Percentiles rank a stretch among this genome's conserved stretches.
phyloP scores from a whole-genome alignment of 768 basidiomycete species.

The Termitomyces sp. region DNA sequence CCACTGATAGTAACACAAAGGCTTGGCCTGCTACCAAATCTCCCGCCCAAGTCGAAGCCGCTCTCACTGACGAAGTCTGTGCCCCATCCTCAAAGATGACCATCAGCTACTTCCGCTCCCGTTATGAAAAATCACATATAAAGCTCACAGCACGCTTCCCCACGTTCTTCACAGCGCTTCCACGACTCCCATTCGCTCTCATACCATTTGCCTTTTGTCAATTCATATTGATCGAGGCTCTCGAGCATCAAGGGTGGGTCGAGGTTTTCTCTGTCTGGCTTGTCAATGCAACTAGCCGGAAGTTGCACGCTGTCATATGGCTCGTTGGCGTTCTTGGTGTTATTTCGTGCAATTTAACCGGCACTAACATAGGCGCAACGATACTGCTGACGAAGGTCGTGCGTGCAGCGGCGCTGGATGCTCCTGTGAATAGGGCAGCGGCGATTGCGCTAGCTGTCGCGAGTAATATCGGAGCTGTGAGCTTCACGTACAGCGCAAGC shows the following conservation, averaged over 20 bases:
- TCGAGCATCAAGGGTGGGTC: slow-evolving; percentile 85
- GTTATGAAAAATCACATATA: slow-evolving; percentile 6
- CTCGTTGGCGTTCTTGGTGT: slow-evolving; percentile 69
- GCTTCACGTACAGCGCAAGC: slow-evolving; percentile 83
- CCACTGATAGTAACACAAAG: slow-evolving; percentile 4
- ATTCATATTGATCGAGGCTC: slow-evolving; percentile 88
- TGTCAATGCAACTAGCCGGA: slow-evolving; percentile 32
- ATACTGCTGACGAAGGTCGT: slow-evolving; percentile 84
- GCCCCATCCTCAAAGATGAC: slow-evolving; percentile 2
- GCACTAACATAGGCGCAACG: slow-evolving; percentile 89
- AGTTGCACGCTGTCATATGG: slow-evolving; percentile 53
- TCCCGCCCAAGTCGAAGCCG: background rate
- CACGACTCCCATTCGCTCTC: slow-evolving; percentile 73
- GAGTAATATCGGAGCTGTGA: slow-evolving; percentile 88
- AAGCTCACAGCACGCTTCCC: slow-evolving; percentile 48
- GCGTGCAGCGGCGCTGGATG: slow-evolving; percentile 39
- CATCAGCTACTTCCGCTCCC: slow-evolving; percentile 2
- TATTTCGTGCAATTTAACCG: slow-evolving; percentile 74
- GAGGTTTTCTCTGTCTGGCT: slow-evolving; percentile 74
- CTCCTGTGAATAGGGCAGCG: slow-evolving; percentile 42
- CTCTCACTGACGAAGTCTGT: slow-evolving; percentile 1
- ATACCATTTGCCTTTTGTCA: slow-evolving; percentile 92
- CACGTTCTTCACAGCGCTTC: slow-evolving; percentile 59
- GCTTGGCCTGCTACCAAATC: slow-evolving; percentile 9
- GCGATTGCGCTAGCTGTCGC: slow-evolving; percentile 77